Conservation (phyloP, 2,329 filamentous ascomycete genomes). For the Endocalyx cinctus region DNA sequence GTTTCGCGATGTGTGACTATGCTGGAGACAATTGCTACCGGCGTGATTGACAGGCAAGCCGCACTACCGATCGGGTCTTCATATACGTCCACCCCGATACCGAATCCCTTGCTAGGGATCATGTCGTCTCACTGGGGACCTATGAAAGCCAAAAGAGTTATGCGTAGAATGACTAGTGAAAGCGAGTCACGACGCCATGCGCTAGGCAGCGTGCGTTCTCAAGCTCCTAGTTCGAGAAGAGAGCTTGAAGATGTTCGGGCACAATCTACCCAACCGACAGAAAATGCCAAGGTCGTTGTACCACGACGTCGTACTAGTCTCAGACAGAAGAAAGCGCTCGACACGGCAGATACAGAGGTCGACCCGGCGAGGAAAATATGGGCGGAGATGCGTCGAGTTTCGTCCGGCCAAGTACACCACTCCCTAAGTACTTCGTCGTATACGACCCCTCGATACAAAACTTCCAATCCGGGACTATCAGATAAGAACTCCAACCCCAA, state of each 20-base stretch:
- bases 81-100: constrained; percentile 33
- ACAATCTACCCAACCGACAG: background rate
- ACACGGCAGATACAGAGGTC: constrained; percentile 9
- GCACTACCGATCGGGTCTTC: constrained; percentile 49
- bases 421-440: too few relatives aligned
- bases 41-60: constrained; percentile 45
- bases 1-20: constrained; percentile 40
- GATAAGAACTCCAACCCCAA: too few relatives aligned
- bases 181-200: background rate
- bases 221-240: too few relatives aligned
- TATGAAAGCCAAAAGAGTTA: background rate
- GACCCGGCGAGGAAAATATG: constrained; percentile 25
- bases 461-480: too few relatives aligned
- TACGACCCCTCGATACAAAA: too few relatives aligned
- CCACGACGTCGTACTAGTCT: background rate
- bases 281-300: background rate
- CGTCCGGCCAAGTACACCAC: constrained; percentile 12
- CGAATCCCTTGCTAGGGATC: constrained; percentile 9
- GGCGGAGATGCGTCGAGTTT: constrained; percentile 24
- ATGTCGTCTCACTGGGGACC: background rate
- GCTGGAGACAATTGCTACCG: constrained; percentile 49
- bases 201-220: too few relatives aligned
- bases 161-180: background rate
- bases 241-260: too few relatives aligned
- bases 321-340: constrained; percentile 8